Evolutionary conservation across 2,329 filamentous ascomycete species (phyloP), one percentile per base, ranked within the genome.

Genomic region (Arthrobotrys conoides): DNA sequence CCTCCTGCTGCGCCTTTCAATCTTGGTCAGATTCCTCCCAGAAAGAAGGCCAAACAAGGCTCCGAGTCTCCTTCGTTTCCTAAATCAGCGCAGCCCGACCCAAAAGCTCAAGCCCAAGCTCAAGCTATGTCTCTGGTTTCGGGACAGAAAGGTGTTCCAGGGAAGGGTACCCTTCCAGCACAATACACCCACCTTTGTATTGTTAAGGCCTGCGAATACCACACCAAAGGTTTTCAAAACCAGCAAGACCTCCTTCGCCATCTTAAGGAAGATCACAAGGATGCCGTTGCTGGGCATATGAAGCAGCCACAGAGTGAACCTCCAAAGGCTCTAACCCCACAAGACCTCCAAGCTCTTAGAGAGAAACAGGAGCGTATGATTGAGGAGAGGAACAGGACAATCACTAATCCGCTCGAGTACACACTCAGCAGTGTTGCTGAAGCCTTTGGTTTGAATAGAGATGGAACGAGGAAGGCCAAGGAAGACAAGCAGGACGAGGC

Each of bases 371-470:
- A 48, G 41, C 46, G 57, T 24, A 57, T 73, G 70, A 78, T 78
- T 33, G 67, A 72, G 30, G 69, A 79, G 48, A 57, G 70, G 16
- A 71, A 72, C 22, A 71, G 38, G 24, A 69, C 53, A 20, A 79
- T 79, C 30, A 65, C 55, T 10, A 79, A 79, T 27, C 76, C 76
- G 4, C 57, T 79, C n/a, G 76, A 79, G 49, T 79, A 79, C 49
- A 72, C 69, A 12, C 65, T 79, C 16, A 57, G 69, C n/a, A 51
- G 48, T 18, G 76, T 79, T 38, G 76, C 76, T 16, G 76, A 72
- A 14, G 76, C 69, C 2, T 41, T 79, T 14, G 57, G 57, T 2
- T 36, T 79, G 53, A 73, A 73, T 48, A n/a, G 76, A 10, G 76
- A 79, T 51, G 76, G 76, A 1, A 79, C 69, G 1, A 63, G 64